These are phyloP conservation scores for Iris macrosiphon DNA, from an alignment of 106 monocot species.

Conservation along the genomic window DNA sequence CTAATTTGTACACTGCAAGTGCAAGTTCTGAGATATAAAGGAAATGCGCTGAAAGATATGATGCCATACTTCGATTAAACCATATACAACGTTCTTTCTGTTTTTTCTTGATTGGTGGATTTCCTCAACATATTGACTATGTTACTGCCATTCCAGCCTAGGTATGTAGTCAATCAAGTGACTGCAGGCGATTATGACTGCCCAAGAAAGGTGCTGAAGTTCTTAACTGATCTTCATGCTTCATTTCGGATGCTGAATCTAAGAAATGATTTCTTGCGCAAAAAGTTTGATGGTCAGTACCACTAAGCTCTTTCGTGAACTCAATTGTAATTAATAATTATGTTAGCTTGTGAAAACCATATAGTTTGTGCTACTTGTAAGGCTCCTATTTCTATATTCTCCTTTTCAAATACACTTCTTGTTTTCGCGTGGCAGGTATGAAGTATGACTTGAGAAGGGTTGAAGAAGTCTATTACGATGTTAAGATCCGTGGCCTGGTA, in stretches of 20 bases:
- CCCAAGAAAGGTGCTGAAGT: slow-evolving; percentile 75
- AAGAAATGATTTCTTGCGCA: slow-evolving; percentile 89
- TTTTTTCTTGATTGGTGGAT: no score
- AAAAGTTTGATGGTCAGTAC: slow-evolving; percentile 91
- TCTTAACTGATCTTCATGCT: slow-evolving; percentile 89
- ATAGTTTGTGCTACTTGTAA: no score
- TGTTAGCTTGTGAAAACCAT: no score
- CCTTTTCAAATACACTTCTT: no score
- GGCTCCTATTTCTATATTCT: no score
- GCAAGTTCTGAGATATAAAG: no score
- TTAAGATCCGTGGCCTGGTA: slow-evolving; percentile 87
- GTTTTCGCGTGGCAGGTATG: slow-evolving; percentile 44
- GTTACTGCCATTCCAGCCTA: slow-evolving; percentile 46
- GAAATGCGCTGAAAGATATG: no score
- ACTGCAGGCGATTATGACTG: slow-evolving; percentile 94
- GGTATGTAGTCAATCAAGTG: slow-evolving; percentile 94
- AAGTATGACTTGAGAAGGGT: slow-evolving; percentile 95
- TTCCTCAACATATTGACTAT: slow-evolving; percentile 3
- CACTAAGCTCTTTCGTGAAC: no score
- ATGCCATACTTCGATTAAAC: no score
- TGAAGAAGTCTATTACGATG: slow-evolving; percentile 96
- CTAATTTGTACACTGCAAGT: no score
- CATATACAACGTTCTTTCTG: no score
- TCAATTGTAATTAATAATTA: no score
- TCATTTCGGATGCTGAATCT: slow-evolving; percentile 96